Evolutionary conservation across 768 basidiomycete species (phyloP), one percentile per base, ranked within the genome.

Genomic region (Xerocomellus dryophilus): DNA sequence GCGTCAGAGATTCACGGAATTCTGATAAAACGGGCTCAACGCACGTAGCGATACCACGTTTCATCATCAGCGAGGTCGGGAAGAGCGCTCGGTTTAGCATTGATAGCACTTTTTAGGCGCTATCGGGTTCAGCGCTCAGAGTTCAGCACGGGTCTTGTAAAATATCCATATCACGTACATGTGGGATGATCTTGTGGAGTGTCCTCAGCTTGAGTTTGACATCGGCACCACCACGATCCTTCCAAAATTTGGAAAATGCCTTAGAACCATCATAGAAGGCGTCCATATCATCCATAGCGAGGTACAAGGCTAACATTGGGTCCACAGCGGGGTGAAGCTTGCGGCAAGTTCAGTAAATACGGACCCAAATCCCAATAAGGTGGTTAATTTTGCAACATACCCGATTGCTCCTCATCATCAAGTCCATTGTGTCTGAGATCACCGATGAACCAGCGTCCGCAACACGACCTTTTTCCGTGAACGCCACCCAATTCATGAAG

Each of bases 401-500:
- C 65, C 42, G 63, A 31, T 54, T 61, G 18, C 45, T 54, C 18
- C 27, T 58, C 50, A 0, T 35, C 55, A 70, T 54, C 39, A n/a
- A 38, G 2, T 41, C 51, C 21, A 71, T 1, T 18, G 57, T 6
- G 1, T 25, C 31, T 15, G 12, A 41, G 4, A 56, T 9, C 7
- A 11, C 44, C 2, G 40, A 45, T 1, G 14, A 51, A 2, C 51
- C 61, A 29, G 63, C 51, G 1, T 58, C 43, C 27, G 6, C 34
- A 36, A 59, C 49, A 14, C 54, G 17, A 3, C 48, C 60, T 6
- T 53, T 42, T 17, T 38, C 27, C 0, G 48, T 1, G 40, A 53
- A 44, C 6, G 43, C 32, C n/a, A 43, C 52, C 79, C 79, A 81
- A 51, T 80, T 81, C 79, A 80, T 77, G 51, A 74, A 78, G 50